Conservation (phyloP, 2,329 filamentous ascomycete genomes). For the Ascosphaera apis region DNA sequence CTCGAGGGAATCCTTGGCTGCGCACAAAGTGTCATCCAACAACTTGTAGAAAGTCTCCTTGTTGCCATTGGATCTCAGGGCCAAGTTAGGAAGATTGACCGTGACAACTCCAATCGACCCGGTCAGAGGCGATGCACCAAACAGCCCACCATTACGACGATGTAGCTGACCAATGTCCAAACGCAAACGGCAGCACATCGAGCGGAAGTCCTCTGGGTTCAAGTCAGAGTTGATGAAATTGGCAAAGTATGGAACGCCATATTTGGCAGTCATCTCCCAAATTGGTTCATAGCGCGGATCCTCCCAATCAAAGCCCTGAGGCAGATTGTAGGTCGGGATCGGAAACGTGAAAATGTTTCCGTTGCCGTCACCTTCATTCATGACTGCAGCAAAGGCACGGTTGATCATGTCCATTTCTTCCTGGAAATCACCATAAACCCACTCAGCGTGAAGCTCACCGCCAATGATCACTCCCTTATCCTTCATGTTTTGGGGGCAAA, state of each 20-base stretch:
- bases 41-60: background rate
- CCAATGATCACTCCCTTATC: conserved; percentile 1
- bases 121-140: background rate
- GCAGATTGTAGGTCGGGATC: conserved; percentile 1
- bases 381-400: background rate
- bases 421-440: conserved; percentile 1
- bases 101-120: conserved; percentile 1
- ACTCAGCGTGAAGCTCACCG: background rate
- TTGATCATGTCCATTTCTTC: conserved; percentile 1
- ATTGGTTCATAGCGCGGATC: conserved; percentile 1
- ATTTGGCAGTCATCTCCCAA: conserved; percentile 1
- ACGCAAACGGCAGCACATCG: background rate
- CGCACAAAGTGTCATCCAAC: background rate
- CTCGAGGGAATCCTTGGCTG: conserved; percentile 1
- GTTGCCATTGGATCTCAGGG: background rate
- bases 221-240: conserved; percentile 1
- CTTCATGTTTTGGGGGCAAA: background rate
- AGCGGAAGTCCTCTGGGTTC: background rate
- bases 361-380: conserved; percentile 1
- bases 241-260: background rate
- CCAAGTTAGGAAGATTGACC: conserved; percentile 1
- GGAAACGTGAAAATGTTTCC: background rate
- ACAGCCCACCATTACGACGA: background rate
- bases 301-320: conserved; percentile 1
- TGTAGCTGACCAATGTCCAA: background rate